phyloP scores from a whole-genome alignment of 805 yeast species.

The Candida sanyiensis region DNA sequence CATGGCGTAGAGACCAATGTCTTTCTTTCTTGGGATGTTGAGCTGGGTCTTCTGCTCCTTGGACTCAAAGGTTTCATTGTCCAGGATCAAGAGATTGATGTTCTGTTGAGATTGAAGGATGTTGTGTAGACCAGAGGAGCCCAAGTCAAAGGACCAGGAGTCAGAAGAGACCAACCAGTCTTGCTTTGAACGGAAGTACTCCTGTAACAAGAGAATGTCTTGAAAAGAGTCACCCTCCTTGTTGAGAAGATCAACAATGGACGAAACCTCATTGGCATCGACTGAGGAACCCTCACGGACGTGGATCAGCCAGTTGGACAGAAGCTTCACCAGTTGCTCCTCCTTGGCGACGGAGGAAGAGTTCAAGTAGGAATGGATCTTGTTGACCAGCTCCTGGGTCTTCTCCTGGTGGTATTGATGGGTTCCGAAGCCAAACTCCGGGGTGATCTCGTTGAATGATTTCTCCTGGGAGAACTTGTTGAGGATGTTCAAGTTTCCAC shows the following conservation, averaged over 20 bases:
- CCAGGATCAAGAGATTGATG: conserved; percentile 80
- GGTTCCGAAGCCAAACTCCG: conserved; percentile 85
- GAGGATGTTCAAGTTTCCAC: conserved; percentile 48
- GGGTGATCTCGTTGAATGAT: conserved; percentile 47
- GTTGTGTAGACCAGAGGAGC: conserved; percentile 86
- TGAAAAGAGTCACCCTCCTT: conserved; percentile 39
- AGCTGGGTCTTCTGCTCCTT: conserved; percentile 25
- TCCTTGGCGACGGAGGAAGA: conserved; percentile 9
- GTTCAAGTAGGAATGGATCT: conserved; percentile 40
- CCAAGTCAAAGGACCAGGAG: conserved; percentile 91
- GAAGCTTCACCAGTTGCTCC: conserved; percentile 26
- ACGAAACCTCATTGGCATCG: conserved; percentile 28
- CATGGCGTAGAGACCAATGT: conserved; percentile 92
- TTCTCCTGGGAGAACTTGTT: conserved; percentile 48
- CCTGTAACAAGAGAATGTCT: conserved; percentile 41
- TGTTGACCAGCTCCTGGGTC: conserved; percentile 37
- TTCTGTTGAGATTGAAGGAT: conserved; percentile 70
- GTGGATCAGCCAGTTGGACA: conserved; percentile 67
- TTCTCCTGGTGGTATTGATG: conserved; percentile 54
- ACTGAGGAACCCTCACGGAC: conserved; percentile 34
- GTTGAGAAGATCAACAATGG: conserved; percentile 12
- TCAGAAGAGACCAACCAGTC: conserved; percentile 92
- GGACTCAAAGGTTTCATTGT: conserved; percentile 65
- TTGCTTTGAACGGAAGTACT: conserved; percentile 42
- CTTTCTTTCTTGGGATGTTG: conserved; percentile 66